These are phyloP conservation scores for Strobilomyces dryophilus DNA, from an alignment of 768 basidiomycete species.

Conservation along the genomic window DNA sequence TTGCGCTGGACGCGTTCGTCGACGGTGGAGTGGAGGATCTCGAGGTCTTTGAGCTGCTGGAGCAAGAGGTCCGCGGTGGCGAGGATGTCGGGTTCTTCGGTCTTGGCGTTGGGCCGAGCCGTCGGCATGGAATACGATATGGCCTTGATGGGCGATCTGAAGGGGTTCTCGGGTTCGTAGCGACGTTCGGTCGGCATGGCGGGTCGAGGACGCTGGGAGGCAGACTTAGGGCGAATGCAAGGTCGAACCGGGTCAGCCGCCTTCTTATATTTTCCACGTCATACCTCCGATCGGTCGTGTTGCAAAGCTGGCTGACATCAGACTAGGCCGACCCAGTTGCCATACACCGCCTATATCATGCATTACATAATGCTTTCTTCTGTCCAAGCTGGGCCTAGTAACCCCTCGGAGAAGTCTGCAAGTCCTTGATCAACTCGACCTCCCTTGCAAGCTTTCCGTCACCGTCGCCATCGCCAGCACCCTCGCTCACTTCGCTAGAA, in stretches of 20 bases:
- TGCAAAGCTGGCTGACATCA: too few relatives aligned
- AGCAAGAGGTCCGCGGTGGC: conserved; percentile 28
- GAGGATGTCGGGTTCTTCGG: conserved; percentile 21
- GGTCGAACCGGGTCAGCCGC: background rate
- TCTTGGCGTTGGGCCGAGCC: background rate
- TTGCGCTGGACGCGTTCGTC: conserved; percentile 24
- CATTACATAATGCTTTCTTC: too few relatives aligned
- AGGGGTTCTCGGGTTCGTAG: conserved; percentile 11
- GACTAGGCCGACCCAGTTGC: too few relatives aligned
- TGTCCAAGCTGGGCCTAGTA: too few relatives aligned
- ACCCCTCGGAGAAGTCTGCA: too few relatives aligned
- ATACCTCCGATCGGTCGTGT: conserved; percentile 9
- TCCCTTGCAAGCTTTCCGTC: too few relatives aligned
- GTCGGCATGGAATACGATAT: background rate
- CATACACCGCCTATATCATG: too few relatives aligned
- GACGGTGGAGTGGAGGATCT: conserved; percentile 18
- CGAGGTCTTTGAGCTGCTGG: conserved; percentile 25
- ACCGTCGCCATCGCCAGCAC: too few relatives aligned
- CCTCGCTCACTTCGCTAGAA: too few relatives aligned
- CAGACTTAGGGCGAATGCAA: background rate
- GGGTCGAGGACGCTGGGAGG: background rate
- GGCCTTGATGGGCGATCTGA: conserved; percentile 19
- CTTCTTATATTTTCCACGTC: conserved; percentile 12
- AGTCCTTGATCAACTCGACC: too few relatives aligned
- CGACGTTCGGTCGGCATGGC: conserved; percentile 8